These are phyloP conservation scores for Inonotus obliquus DNA, from an alignment of 1,284 basidiomycete genomes.

Conservation along the genomic window DNA sequence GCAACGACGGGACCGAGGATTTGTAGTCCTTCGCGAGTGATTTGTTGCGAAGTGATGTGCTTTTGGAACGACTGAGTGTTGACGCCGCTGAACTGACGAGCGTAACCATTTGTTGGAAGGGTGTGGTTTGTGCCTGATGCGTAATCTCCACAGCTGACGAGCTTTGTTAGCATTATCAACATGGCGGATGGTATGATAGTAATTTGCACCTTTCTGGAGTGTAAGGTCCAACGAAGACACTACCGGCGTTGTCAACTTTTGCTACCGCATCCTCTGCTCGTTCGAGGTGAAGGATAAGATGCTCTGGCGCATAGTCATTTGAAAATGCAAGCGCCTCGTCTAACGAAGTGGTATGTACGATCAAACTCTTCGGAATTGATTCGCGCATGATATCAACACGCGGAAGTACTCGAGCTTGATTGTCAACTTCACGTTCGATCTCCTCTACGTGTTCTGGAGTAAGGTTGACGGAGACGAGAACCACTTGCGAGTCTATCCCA, in stretches of 20 bases:
- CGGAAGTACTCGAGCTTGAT: slow-evolving; percentile 82
- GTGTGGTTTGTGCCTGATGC: slow-evolving; percentile 99
- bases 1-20: slow-evolving; percentile 86
- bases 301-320: slow-evolving; percentile 98
- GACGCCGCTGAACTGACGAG: slow-evolving; percentile 96
- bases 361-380: slow-evolving; percentile 90
- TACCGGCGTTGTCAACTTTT: slow-evolving; percentile 86
- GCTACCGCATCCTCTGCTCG: slow-evolving; percentile 64
- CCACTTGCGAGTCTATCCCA: slow-evolving; percentile 96
- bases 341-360: slow-evolving; percentile 66
- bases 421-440: slow-evolving; percentile 86
- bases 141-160: slow-evolving; percentile 88
- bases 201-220: slow-evolving; percentile 81
- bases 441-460: slow-evolving; percentile 55
- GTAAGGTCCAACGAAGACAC: slow-evolving; percentile 92
- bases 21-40: slow-evolving; percentile 76
- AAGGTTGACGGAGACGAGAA: slow-evolving; percentile 81
- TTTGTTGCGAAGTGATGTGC: slow-evolving; percentile 94
- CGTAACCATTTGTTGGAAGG: slow-evolving; percentile 91
- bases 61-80: slow-evolving; percentile 98
- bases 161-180: slow-evolving; percentile 8
- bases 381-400: slow-evolving; percentile 89
- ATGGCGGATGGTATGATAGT: slow-evolving; percentile 9
- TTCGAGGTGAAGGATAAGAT: slow-evolving; percentile 86
- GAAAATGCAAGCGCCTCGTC: slow-evolving; percentile 84